Evolutionary conservation across 768 basidiomycete genomes (phyloP), one percentile per base, ranked within the genome.

Genomic region (Chalciporus piperatus): DNA sequence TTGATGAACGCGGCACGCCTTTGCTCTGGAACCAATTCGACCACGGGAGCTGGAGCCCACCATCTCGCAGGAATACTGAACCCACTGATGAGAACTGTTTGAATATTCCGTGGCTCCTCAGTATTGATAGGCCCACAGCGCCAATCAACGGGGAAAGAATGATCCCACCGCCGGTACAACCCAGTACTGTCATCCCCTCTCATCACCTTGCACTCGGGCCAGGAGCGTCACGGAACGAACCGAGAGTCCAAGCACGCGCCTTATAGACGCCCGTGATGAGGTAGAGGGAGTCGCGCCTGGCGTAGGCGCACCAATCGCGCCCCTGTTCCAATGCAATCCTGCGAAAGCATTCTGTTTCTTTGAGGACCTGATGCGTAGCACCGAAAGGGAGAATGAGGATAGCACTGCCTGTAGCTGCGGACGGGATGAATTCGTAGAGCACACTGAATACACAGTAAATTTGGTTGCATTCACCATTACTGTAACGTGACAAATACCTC

Each of bases 61-160:
- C 30, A 32, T 32, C 11, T 32, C 30, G 51, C 40, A 28, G 48
- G 30, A n/a, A 58, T 52, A 28, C 55, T 62, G 30, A 32, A 32
- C 2, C 30, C 30, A 32, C 30, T 32, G 10, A 32, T 13, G 11
- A 32, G 4, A 10, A 32, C 30, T 13, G 30, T 32, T 30, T 30
- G 28, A n/a, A n/a, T n/a, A 30, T 30, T 30, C 11, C n/a, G n/a
- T n/a, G n/a, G n/a, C n/a, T n/a, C n/a, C n/a, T n/a, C n/a, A n/a
- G n/a, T n/a, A n/a, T n/a, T n/a, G n/a, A n/a, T n/a, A n/a, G n/a
- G n/a, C n/a, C n/a, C n/a, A n/a, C n/a, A n/a, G n/a, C n/a, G n/a
- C n/a, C n/a, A n/a, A n/a, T n/a, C n/a, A n/a, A n/a, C n/a, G n/a
- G n/a, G n/a, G n/a, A n/a, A n/a, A n/a, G n/a, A n/a, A n/a, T n/a